A percentile compares a stretch with the other conserved stretches of the same genome.
Conservation (phyloP, 2,329 filamentous ascomycete species). For the Aschersonia sp. region DNA sequence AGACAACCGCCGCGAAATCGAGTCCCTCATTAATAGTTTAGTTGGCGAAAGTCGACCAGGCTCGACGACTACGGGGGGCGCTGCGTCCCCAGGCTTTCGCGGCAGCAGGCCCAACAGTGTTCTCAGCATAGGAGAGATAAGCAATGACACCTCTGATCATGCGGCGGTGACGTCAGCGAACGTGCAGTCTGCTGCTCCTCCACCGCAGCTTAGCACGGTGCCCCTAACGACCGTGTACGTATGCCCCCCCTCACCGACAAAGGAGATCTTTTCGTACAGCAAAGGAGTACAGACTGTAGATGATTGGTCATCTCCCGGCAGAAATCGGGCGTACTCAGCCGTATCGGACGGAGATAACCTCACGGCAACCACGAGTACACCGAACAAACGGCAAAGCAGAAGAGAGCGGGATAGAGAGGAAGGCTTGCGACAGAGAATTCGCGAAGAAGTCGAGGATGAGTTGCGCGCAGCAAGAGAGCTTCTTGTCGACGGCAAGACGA, state of each 20-base stretch:
- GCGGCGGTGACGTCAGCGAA: constrained; percentile 29
- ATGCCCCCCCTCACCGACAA: constrained; percentile 57
- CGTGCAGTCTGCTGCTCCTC: constrained; percentile 21
- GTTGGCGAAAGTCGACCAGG: constrained; percentile 64
- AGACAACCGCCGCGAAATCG: constrained; percentile 62
- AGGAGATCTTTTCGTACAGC: constrained; percentile 90
- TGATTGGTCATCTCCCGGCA: constrained; percentile 46
- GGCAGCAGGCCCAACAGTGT: constrained; percentile 78
- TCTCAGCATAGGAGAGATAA: constrained; percentile 67
- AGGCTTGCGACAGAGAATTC: constrained; percentile 70
- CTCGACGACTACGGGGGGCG: constrained; percentile 48
- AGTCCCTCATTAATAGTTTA: constrained; percentile 71
- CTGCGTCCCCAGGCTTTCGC: constrained; percentile 50
- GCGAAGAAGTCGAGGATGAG: constrained; percentile 87
- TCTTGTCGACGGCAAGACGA: constrained; percentile 27
- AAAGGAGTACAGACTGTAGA: constrained; percentile 89
- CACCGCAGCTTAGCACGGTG: constrained; percentile 50
- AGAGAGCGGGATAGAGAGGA: constrained; percentile 75
- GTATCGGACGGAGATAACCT: constrained; percentile 47
- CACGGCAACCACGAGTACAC: constrained; percentile 38
- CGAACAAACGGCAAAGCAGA: constrained; percentile 63
- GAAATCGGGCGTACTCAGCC: constrained; percentile 24
- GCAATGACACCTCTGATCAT: constrained; percentile 56
- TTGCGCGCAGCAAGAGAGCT: constrained; percentile 57
- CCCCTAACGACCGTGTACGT: constrained; percentile 69